Percentiles rank a stretch among this genome's conserved stretches.
Conservation (phyloP, 352 stramenopile species). For the Stramenopiles sp. region DNA sequence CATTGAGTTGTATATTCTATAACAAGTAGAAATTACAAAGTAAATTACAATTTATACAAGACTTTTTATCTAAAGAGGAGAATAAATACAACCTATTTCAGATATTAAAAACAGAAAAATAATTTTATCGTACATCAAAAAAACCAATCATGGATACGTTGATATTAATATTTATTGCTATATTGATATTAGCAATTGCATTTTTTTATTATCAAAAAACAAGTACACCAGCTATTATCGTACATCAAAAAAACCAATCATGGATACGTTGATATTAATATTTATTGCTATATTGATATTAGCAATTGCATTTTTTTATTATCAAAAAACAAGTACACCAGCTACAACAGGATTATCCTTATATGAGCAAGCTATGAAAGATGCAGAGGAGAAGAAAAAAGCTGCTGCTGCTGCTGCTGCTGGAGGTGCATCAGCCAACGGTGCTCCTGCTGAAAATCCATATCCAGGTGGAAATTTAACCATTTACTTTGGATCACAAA, state of each 20-base stretch:
- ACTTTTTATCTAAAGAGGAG: too few relatives aligned
- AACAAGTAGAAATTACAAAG: too few relatives aligned
- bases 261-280: too few relatives aligned
- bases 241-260: too few relatives aligned
- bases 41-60: too few relatives aligned
- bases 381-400: not conserved
- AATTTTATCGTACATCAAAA: too few relatives aligned
- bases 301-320: not conserved
- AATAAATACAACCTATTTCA: too few relatives aligned
- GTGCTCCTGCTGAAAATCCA: not conserved
- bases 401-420: not conserved
- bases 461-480: not conserved
- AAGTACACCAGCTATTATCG: not conserved
- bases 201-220: not conserved
- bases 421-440: too few relatives aligned
- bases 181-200: not conserved
- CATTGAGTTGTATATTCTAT: too few relatives aligned
- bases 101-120: too few relatives aligned
- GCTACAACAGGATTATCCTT: not conserved
- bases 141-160: too few relatives aligned
- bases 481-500: conserved; percentile 1
- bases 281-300: not conserved
- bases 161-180: not conserved
- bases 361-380: not conserved
- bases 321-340: not conserved